These are phyloP conservation scores for Neoboletus brunneissimus DNA, from an alignment of 768 basidiomycete genomes.

Conservation along the genomic window DNA sequence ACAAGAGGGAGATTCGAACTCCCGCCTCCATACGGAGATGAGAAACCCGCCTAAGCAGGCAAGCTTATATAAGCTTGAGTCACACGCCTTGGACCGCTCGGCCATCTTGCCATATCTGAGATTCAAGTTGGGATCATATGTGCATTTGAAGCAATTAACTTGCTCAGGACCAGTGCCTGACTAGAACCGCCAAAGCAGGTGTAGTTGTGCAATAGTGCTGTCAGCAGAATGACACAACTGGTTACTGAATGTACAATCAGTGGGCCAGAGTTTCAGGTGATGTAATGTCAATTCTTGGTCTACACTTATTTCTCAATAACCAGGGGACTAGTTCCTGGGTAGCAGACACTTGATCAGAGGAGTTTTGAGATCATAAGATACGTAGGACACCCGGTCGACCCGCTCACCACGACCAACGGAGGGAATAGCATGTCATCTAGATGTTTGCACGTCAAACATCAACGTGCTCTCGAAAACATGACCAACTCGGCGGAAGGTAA, in stretches of 20 bases:
- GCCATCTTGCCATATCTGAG: slow-evolving; percentile 48
- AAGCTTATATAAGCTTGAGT: slow-evolving; percentile 45
- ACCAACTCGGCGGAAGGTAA: background rate
- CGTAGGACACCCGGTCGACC: no score
- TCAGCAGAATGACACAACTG: no score
- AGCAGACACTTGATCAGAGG: no score
- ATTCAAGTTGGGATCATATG: background rate
- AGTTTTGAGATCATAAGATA: no score
- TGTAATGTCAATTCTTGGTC: no score
- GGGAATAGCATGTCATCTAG: background rate
- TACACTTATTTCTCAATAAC: no score
- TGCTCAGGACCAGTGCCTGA: background rate
- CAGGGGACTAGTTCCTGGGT: no score
- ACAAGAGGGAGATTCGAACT: slow-evolving; percentile 37
- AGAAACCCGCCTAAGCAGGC: slow-evolving; percentile 29
- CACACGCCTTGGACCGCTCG: slow-evolving; percentile 64
- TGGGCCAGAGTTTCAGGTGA: no score
- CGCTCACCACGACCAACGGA: background rate
- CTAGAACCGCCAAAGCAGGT: no score
- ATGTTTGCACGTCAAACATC: background rate
- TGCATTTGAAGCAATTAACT: background rate
- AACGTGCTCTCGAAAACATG: background rate
- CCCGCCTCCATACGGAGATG: slow-evolving; percentile 34
- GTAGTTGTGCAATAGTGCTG: no score
- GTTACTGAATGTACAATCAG: no score